Evolutionary conservation across 768 basidiomycete genomes (phyloP).

Genomic region (Antrodiella citrinella): DNA sequence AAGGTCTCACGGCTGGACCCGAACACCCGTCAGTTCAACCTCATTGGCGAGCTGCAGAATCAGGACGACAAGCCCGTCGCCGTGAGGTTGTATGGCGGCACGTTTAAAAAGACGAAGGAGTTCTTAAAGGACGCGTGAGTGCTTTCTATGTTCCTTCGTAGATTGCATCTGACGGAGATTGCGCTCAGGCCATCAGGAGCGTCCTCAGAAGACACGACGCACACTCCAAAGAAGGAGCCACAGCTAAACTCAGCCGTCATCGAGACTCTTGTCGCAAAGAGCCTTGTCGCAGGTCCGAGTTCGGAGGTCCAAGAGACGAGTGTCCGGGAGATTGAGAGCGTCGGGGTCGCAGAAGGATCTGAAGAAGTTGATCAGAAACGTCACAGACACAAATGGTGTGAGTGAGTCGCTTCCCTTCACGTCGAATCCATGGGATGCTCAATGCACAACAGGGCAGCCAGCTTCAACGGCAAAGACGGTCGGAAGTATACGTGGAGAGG

Average conservation of each 20-base stretch:
- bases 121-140: constrained; percentile 25
- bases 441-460: constrained; percentile 1
- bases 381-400: background rate
- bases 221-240: too few species aligned
- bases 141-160: too few species aligned
- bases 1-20: constrained; percentile 26
- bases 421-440: background rate
- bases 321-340: too few species aligned
- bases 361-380: too few species aligned
- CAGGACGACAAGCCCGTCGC: constrained; percentile 20
- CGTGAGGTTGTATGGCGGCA: constrained; percentile 22
- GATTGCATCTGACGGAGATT: too few species aligned
- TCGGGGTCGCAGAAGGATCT: too few species aligned
- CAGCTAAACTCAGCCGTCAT: too few species aligned
- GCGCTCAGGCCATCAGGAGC: too few species aligned
- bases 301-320: too few species aligned
- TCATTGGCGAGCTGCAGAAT: constrained; percentile 26
- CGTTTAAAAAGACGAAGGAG: constrained; percentile 20
- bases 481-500: constrained; percentile 22
- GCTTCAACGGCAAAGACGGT: constrained; percentile 22
- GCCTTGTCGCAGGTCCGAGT: too few species aligned
- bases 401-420: background rate
- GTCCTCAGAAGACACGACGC: too few species aligned
- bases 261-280: too few species aligned
- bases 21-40: constrained; percentile 21